Conservation (phyloP, 768 basidiomycete genomes). For the Lactifluus echinatus region DNA sequence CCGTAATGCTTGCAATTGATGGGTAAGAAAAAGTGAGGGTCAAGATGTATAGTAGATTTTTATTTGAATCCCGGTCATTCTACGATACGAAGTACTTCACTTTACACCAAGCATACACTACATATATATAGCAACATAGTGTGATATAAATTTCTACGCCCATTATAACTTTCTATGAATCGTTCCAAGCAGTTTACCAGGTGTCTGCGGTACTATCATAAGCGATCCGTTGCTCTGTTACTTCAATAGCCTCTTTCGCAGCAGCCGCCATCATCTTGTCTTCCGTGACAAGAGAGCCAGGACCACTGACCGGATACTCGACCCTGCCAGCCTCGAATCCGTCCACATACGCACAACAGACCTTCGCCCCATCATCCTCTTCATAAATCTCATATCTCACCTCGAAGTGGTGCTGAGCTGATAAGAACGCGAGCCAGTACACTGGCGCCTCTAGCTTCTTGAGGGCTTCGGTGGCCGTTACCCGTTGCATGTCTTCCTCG, state of each 20-base stretch:
- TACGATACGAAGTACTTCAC: too few relatives aligned
- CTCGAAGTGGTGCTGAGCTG: constrained; percentile 2
- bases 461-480: constrained; percentile 55
- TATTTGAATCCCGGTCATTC: too few relatives aligned
- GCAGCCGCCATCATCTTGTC: constrained; percentile 1
- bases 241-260: constrained; percentile 9
- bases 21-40: too few relatives aligned
- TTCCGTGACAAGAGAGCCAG: background rate
- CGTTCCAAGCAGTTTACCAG: background rate
- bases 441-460: constrained; percentile 28
- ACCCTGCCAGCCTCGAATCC: background rate
- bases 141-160: too few relatives aligned
- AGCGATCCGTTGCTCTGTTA: background rate
- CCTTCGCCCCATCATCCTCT: constrained; percentile 9
- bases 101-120: too few relatives aligned
- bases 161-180: too few relatives aligned
- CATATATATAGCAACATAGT: too few relatives aligned
- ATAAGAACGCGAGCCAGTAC: constrained; percentile 15
- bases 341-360: constrained; percentile 7
- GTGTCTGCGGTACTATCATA: background rate
- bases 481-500: constrained; percentile 54
- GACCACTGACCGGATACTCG: background rate
- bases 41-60: too few relatives aligned
- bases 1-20: too few relatives aligned
- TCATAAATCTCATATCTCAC: constrained; percentile 10